Percentiles rank a stretch among this genome's conserved stretches.
These are phyloP conservation scores for Kluyveromyces dobzhanskii DNA, from an alignment of 805 yeast genomes.

Conservation along the genomic window DNA sequence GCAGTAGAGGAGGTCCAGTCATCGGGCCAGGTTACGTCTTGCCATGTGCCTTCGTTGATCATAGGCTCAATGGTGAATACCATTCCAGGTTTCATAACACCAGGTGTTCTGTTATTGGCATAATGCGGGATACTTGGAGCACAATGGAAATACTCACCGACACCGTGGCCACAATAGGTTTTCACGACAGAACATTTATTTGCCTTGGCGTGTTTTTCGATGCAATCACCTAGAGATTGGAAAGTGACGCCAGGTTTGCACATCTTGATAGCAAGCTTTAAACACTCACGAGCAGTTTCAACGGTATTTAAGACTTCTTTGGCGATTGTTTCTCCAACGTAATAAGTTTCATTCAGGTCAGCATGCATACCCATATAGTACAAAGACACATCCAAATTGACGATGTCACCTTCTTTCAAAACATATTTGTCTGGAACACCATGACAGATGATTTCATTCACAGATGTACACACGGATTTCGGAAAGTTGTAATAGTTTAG, in stretches of 20 bases:
- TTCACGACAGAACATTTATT: slow-evolving; percentile 81
- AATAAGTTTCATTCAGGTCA: slow-evolving; percentile 93
- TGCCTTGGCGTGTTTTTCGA: slow-evolving; percentile 76
- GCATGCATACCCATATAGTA: slow-evolving; percentile 87
- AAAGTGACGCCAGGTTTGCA: slow-evolving; percentile 91
- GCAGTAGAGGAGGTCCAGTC: slow-evolving; percentile 92
- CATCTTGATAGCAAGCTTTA: slow-evolving; percentile 70
- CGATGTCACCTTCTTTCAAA: slow-evolving; percentile 87
- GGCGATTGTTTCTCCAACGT: slow-evolving; percentile 82
- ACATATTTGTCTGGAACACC: slow-evolving; percentile 92
- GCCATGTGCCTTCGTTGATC: slow-evolving; percentile 78
- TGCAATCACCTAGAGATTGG: slow-evolving; percentile 78
- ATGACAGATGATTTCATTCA: slow-evolving; percentile 93
- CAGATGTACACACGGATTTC: slow-evolving; percentile 84
- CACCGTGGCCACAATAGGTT: slow-evolving; percentile 92
- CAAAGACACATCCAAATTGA: slow-evolving; percentile 82
- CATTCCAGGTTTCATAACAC: slow-evolving; percentile 92
- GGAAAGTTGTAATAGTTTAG: slow-evolving; percentile 91
- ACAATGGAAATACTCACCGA: slow-evolving; percentile 77
- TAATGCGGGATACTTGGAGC: slow-evolving; percentile 93
- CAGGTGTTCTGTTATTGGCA: slow-evolving; percentile 86
- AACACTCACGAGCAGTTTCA: slow-evolving; percentile 82
- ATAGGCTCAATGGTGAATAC: slow-evolving; percentile 97
- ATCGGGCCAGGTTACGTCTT: slow-evolving; percentile 91
- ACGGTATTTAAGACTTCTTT: slow-evolving; percentile 79